Evolutionary conservation across 257 asterid genomes (phyloP), one percentile per base, ranked within the genome.

Genomic region (Parsonsia alboflavescens): DNA sequence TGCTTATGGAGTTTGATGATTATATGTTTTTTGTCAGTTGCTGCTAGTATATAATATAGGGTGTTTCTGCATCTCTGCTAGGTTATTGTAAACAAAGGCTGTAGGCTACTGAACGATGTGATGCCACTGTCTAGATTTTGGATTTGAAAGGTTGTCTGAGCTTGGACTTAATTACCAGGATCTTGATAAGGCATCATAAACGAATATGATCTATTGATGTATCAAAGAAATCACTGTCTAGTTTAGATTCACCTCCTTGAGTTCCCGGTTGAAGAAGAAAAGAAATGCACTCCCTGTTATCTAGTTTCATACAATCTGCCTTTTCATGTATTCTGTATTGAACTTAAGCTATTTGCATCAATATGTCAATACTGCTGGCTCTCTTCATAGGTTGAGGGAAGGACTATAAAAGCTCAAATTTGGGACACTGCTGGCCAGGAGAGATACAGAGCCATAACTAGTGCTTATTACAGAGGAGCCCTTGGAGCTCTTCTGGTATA

Each of bases 341-440:
- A 19, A 7, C 58, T 21, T 6, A 9, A 1, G 17, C 48, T 26
- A 53, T 41, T 54, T 52, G 57, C 62, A 50, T 63, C n/a, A n/a
- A 53, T 53, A 3, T 63, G 15, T 48, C 12, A 22, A 36, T 26
- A 9, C 41, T 33, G 2, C 39, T 49, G 57, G 39, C 42, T 63
- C 10, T 24, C 10, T 52, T 24, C 75, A 10, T 70, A 89, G 92
- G 96, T 93, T n/a, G 98, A 93, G 84, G 97, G 91, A 73, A 88
- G 93, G 85, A 91, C 96, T 2, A 83, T 93, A 70, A 93, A 93
- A 86, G 93, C 98, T 81, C 98, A 93, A 79, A 93, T 93, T 66
- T 93, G 98, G 98, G 98, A 93, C 89, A 93, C 98, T 1, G 98
- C 98, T 57, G 98, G 97, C n/a, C 98, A 93, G 80, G 98, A 91